A percentile compares a stretch with the other conserved stretches of the same genome.
phyloP scores from a whole-genome alignment of 345 rosid genomes.

The Lepidium didymum region DNA sequence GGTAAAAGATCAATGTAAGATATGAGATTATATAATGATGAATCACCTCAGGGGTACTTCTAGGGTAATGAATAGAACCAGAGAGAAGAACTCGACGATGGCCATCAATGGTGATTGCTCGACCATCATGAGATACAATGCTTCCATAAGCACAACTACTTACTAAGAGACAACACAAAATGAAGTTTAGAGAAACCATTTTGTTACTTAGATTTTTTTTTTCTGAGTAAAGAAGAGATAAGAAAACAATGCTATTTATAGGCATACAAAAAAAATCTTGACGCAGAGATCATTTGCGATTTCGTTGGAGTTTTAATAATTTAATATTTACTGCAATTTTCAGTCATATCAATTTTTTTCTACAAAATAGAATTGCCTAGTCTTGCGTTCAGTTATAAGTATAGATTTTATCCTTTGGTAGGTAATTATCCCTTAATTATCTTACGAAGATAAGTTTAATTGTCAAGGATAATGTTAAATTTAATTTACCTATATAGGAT shows the following conservation, averaged over 20 bases:
- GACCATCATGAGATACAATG: constrained; percentile 24
- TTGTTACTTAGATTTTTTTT: neutral
- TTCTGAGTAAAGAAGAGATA: neutral
- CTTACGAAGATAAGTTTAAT: no score
- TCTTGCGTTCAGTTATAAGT: no score
- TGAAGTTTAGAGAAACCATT: constrained; percentile 3
- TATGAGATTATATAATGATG: neutral
- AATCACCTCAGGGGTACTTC: constrained; percentile 41
- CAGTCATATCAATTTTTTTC: no score
- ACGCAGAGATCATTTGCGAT: neutral
- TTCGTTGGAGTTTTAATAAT: neutral
- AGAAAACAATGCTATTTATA: neutral
- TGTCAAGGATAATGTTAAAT: no score
- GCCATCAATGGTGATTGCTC: constrained; percentile 49
- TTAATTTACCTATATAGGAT: no score
- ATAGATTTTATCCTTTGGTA: no score
- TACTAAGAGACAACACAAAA: neutral
- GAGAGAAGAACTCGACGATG: constrained; percentile 35
- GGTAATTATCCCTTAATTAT: no score
- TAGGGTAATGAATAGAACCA: constrained; percentile 46
- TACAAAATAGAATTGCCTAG: no score
- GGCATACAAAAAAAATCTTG: neutral
- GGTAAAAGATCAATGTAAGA: neutral
- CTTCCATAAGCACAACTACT: constrained; percentile 1
- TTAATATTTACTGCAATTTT: no score